Base-by-base conservation (phyloP, 75 land plant species). In the Cryptomeria japonica region DNA sequence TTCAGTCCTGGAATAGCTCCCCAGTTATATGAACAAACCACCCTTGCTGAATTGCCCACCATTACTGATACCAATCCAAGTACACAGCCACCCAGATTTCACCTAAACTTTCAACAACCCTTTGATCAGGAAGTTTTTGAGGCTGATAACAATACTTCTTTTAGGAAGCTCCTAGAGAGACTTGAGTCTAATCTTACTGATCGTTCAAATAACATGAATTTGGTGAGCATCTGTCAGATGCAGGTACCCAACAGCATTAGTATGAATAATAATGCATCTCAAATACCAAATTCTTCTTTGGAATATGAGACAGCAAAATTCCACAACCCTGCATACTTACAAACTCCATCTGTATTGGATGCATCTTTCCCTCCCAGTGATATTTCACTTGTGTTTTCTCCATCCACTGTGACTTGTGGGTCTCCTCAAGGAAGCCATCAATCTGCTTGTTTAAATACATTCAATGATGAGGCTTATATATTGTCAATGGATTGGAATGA, bases 401-500 rank as follows among this genome's bases (percentile, higher is more conserved):
- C 84, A 44, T 82, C 84, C 28, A 44, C 1, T 13, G 14, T 75
- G n/a, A 34, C 12, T 75, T 75, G 77, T 75, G 77, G 77, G 77
- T 82, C 49, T 44, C 32, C 84, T 12, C 51, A 46, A 46, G 84
- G 5, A n/a, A n/a, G 25, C 42, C 25, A 80, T 13, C 47, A 80
- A 42, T 80, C 83, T 41, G n/a, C 34, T 49, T 82, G 84, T 31
- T 12, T 82, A 5, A 44, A 82, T n/a, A n/a, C 16, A 4, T 82
- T 41, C 49, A 46, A 46, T 46, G 51, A n/a, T n/a, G 84, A 46
- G 47, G n/a, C 22, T 10, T 82, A 46, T n/a, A n/a, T n/a, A 82
- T 46, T 82, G 28, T 82, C 84, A n/a, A 82, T 46, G 47, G 84
- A 82, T 19, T 82, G 41, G 84, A 82, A 46, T 82, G 84, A 82